Evolutionary conservation across 2,329 filamentous ascomycete species (phyloP).

Genomic region (Thelonectria rubi): DNA sequence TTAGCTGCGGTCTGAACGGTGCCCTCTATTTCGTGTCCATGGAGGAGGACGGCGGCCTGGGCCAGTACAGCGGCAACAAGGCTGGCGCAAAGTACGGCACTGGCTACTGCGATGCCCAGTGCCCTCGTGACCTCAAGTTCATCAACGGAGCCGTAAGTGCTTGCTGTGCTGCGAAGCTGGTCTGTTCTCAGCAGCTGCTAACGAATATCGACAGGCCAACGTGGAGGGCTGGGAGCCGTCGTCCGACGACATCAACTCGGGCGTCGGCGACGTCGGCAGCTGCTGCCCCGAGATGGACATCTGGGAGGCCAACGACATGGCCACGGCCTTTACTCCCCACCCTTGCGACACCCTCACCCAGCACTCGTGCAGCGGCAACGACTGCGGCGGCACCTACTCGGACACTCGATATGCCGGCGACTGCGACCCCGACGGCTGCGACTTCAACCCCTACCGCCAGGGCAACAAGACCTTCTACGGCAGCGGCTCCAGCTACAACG

Average conservation of each 20-base stretch:
- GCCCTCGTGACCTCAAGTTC: constrained; percentile 65
- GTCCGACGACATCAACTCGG: constrained; percentile 62
- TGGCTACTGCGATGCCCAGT: constrained; percentile 63
- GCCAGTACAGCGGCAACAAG: constrained; percentile 60
- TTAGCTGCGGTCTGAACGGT: constrained; percentile 76
- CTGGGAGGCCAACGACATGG: constrained; percentile 73
- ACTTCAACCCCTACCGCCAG: constrained; percentile 75
- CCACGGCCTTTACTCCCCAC: constrained; percentile 72
- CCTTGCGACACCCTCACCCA: constrained; percentile 64
- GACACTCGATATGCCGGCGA: constrained; percentile 65
- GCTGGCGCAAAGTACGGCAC: constrained; percentile 68
- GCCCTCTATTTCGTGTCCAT: constrained; percentile 74
- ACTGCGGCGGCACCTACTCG: constrained; percentile 63
- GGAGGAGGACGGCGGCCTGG: constrained; percentile 65
- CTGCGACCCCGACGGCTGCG: constrained; percentile 76
- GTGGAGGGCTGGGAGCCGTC: constrained; percentile 62
- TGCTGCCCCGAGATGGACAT: constrained; percentile 72
- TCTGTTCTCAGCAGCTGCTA: neutral
- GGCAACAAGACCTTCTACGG: constrained; percentile 72
- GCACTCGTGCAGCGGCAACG: constrained; percentile 59
- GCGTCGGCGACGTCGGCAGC: constrained; percentile 60
- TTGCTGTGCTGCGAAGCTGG: constrained; percentile 39
- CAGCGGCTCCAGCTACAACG: constrained; percentile 57
- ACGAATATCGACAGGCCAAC: constrained; percentile 54
- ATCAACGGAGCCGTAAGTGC: constrained; percentile 60